A percentile compares a stretch with the other conserved stretches of the same genome.
Evolutionary conservation across 441 rosid species (phyloP).

Genomic region (Bruguiera hainesii): DNA sequence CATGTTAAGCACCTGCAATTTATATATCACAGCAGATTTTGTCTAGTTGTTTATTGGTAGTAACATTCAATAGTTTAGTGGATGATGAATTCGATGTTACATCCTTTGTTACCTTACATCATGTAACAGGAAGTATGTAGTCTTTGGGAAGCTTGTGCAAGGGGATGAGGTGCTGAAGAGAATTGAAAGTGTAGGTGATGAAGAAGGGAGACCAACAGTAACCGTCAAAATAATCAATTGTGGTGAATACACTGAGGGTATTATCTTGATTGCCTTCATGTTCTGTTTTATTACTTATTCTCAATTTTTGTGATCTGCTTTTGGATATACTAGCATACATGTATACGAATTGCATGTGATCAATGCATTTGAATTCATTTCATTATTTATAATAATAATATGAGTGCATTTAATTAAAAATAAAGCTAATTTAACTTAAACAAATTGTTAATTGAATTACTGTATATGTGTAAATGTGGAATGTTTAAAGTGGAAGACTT

Average conservation of each 20-base stretch:
- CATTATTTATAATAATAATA: too few species aligned
- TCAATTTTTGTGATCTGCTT: neutral
- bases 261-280: neutral
- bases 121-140: constrained; percentile 65
- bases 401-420: too few species aligned
- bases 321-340: neutral
- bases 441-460: too few species aligned
- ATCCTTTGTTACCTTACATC: neutral
- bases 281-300: neutral
- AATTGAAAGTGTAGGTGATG: constrained; percentile 79
- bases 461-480: too few species aligned
- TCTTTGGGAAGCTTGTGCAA: constrained; percentile 86
- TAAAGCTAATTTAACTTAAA: too few species aligned
- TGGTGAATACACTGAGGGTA: constrained; percentile 80
- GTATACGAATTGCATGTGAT: too few species aligned
- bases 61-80: neutral
- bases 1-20: neutral
- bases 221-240: constrained; percentile 81
- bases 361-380: too few species aligned
- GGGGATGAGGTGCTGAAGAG: constrained; percentile 74
- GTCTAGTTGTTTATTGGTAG: too few species aligned
- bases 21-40: too few species aligned
- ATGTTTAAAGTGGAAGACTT: too few species aligned
- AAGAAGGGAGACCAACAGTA: constrained; percentile 73
- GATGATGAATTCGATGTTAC: neutral